Conservation (phyloP, 1,284 basidiomycete genomes). For the Boletellus sp. region DNA sequence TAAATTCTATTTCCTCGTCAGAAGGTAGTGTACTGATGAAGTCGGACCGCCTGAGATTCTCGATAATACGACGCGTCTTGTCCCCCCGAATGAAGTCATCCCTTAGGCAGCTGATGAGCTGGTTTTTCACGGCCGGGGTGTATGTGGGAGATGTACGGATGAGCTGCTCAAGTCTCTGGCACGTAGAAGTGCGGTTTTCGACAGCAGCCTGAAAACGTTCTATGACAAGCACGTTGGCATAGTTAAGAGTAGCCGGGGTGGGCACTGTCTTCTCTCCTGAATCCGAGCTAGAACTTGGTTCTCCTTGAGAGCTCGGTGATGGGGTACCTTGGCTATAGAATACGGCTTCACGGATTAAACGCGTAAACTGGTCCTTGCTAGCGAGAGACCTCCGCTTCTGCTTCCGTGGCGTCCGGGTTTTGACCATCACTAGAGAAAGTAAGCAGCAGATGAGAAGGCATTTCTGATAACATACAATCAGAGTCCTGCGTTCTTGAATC, state of each 20-base stretch:
- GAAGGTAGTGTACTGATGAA: slow-evolving; percentile 20
- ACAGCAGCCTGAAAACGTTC: slow-evolving; percentile 26
- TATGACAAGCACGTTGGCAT: slow-evolving; percentile 23
- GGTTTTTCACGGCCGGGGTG: slow-evolving; percentile 14
- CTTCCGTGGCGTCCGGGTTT: slow-evolving; percentile 18
- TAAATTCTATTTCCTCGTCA: slow-evolving; percentile 18
- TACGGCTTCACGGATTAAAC: slow-evolving; percentile 20
- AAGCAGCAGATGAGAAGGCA: background rate
- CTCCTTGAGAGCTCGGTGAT: slow-evolving; percentile 1
- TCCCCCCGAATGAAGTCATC: slow-evolving; percentile 26
- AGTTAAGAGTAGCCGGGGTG: slow-evolving; percentile 14
- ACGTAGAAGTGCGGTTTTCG: slow-evolving; percentile 24
- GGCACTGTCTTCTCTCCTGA: background rate
- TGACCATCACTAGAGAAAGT: slow-evolving; percentile 12
- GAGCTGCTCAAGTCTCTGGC: slow-evolving; percentile 26
- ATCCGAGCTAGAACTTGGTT: slow-evolving; percentile 3
- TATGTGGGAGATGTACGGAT: slow-evolving; percentile 21
- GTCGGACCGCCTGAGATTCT: slow-evolving; percentile 23
- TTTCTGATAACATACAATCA: slow-evolving; percentile 6
- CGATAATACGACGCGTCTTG: slow-evolving; percentile 22
- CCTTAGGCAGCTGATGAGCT: slow-evolving; percentile 19
- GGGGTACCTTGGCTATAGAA: slow-evolving; percentile 1
- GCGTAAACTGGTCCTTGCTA: slow-evolving; percentile 21
- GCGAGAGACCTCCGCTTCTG: slow-evolving; percentile 24
- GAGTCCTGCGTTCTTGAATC: background rate